phyloP scores from a whole-genome alignment of 2,329 filamentous ascomycete genomes.

The Diaporthe batatas region DNA sequence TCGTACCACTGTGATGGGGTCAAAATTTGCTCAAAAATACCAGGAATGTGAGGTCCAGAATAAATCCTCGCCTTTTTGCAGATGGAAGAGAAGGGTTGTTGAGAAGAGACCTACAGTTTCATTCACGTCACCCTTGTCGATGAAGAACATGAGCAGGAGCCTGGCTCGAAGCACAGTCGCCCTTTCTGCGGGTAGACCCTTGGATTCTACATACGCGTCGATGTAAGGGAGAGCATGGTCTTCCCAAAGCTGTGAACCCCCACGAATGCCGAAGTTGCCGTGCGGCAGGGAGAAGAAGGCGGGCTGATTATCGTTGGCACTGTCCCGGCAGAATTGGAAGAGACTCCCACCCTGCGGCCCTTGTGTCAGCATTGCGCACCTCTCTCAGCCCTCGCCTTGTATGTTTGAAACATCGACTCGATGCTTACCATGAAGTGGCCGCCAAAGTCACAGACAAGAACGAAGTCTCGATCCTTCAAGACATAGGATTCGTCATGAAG shows the following conservation, averaged over 20 bases:
- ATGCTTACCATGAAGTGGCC: conserved; percentile 14
- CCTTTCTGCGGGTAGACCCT: background rate
- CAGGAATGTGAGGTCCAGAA: too few species aligned
- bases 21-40: too few species aligned
- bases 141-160: background rate
- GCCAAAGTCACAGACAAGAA: conserved; percentile 17
- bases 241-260: conserved; percentile 14
- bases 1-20: too few species aligned
- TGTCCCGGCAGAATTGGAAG: background rate
- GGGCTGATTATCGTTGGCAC: background rate
- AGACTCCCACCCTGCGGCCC: conserved; percentile 7
- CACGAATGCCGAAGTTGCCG: conserved; percentile 2
- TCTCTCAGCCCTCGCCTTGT: too few species aligned
- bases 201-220: too few species aligned
- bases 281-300: conserved; percentile 12
- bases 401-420: too few species aligned
- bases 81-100: too few species aligned
- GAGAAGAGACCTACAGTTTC: background rate
- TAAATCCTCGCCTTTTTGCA: too few species aligned
- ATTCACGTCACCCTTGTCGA: background rate
- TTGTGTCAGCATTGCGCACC: too few species aligned
- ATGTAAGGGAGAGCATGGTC: background rate
- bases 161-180: background rate
- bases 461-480: background rate
- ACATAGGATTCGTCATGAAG: background rate